Evolutionary conservation across 202 grass and related monocot species (phyloP), one percentile per base, ranked within the genome.

Genomic region (Alloteropsis angusta): DNA sequence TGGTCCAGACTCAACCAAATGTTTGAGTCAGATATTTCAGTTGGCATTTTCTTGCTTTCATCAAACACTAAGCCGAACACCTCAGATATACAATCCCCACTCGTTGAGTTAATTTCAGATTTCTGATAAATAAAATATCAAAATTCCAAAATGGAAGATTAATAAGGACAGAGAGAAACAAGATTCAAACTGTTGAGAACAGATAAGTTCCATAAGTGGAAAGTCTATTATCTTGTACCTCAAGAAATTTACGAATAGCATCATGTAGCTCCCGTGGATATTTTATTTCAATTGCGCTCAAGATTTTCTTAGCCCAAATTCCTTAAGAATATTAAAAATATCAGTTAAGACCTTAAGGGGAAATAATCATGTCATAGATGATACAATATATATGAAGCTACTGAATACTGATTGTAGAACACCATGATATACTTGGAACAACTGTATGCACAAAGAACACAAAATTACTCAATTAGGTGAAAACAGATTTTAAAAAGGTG

Each of bases 1-100:
- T 94, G 89, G 59, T 97, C 91, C 81, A 97, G 86, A 76, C 80
- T 90, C 63, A 97, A 89, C 94, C 94, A 97, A 62, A 94, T 71
- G 71, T 90, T 92, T 38, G 89, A 81, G 65, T 94, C 81, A 58
- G 86, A 87, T 34, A 91, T 87, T 83, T 94, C 91, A 69, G 55
- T 42, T 41, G 87, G 57, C 47, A 50, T 62, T 19, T 87, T 84
- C 60, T 81, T 68, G 54, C 68, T 81, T 84, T 71, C 80, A 63
- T 90, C 77, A 68, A 97, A 88, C 74, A 92, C 58, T 72, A 81
- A 64, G 35, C 47, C 60, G 1, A 97, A 68, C 60, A 71, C 48
- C 71, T 88, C 55, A 22, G 82, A 79, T 74, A 89, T 15, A 68
- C 66, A 87, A 74, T 87, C 74, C 77, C 65, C 83, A 76, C 85